These are phyloP conservation scores for Exophiala alcalophila DNA, from an alignment of 2,329 filamentous ascomycete species.

Conservation along the genomic window DNA sequence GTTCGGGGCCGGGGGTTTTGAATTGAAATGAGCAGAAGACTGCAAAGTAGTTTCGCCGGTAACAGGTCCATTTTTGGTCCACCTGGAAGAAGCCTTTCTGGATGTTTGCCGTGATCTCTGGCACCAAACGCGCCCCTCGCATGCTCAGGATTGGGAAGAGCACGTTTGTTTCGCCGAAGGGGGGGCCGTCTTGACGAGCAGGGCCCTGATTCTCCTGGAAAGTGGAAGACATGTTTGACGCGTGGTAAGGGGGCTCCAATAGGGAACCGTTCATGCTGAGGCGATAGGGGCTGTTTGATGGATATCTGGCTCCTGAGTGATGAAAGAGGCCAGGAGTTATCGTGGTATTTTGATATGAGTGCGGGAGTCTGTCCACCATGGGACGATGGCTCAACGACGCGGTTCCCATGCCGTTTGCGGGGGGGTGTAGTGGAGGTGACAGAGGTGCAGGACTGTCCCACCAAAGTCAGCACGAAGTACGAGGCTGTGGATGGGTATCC, in stretches of 20 bases:
- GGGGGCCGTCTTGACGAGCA: slow-evolving; percentile 40
- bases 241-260: slow-evolving; percentile 30
- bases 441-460: slow-evolving; percentile 23
- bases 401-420: slow-evolving; percentile 23
- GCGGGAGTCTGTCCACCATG: slow-evolving; percentile 37
- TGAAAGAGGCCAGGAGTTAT: slow-evolving; percentile 21
- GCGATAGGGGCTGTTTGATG: slow-evolving; percentile 13
- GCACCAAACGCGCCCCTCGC: slow-evolving; percentile 53
- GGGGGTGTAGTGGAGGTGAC: slow-evolving; percentile 22
- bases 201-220: slow-evolving; percentile 25
- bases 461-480: slow-evolving; percentile 15
- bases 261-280: slow-evolving; percentile 26
- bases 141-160: slow-evolving; percentile 38
- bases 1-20: slow-evolving; percentile 55
- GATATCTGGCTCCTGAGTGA: slow-evolving; percentile 13
- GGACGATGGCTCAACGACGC: slow-evolving; percentile 39
- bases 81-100: slow-evolving; percentile 85
- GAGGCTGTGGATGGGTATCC: slow-evolving; percentile 2
- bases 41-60: slow-evolving; percentile 86
- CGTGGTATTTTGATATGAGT: slow-evolving; percentile 15
- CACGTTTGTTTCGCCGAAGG: slow-evolving; percentile 41
- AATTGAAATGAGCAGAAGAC: slow-evolving; percentile 77
- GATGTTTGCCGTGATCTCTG: slow-evolving; percentile 74
- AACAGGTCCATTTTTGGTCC: slow-evolving; percentile 87
- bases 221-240: slow-evolving; percentile 18